These are phyloP conservation scores for Oehlia diaphana DNA, from an alignment of 192 early-diverging fungal genomes.

Conservation along the genomic window DNA sequence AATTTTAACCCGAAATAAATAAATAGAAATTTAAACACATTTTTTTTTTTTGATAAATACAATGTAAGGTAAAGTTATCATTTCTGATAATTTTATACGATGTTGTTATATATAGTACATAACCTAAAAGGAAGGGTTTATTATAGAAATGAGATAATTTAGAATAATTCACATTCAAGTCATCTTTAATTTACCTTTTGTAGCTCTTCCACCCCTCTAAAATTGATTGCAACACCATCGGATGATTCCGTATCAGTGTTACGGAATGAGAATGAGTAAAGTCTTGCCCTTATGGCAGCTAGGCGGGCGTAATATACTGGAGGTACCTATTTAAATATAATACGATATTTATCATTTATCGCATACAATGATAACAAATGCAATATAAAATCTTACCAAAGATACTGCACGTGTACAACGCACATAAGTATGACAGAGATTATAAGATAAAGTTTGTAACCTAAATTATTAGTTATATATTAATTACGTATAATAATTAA, in stretches of 20 bases:
- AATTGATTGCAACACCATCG: slow-evolving; percentile 19
- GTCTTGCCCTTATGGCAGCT: slow-evolving; percentile 79
- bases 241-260: slow-evolving; percentile 35
- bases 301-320: slow-evolving; percentile 94
- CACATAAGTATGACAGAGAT: slow-evolving; percentile 89
- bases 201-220: slow-evolving; percentile 39
- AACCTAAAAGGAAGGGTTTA: neutral
- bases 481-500: too few species aligned
- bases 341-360: too few species aligned
- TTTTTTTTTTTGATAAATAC: too few species aligned
- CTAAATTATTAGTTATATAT: neutral
- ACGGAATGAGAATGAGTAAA: slow-evolving; percentile 3
- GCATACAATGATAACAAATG: neutral
- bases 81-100: neutral
- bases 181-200: slow-evolving; percentile 26
- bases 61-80: too few species aligned
- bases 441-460: slow-evolving; percentile 86
- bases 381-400: slow-evolving; percentile 40
- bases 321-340: slow-evolving; percentile 44
- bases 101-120: neutral
- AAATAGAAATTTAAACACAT: too few species aligned
- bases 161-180: neutral
- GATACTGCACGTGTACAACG: slow-evolving; percentile 86
- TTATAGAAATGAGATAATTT: neutral
- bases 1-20: too few species aligned